Evolutionary conservation across 1,139 yeast species (phyloP), one percentile per base, ranked within the genome.

Genomic region (Pichia sp.): DNA sequence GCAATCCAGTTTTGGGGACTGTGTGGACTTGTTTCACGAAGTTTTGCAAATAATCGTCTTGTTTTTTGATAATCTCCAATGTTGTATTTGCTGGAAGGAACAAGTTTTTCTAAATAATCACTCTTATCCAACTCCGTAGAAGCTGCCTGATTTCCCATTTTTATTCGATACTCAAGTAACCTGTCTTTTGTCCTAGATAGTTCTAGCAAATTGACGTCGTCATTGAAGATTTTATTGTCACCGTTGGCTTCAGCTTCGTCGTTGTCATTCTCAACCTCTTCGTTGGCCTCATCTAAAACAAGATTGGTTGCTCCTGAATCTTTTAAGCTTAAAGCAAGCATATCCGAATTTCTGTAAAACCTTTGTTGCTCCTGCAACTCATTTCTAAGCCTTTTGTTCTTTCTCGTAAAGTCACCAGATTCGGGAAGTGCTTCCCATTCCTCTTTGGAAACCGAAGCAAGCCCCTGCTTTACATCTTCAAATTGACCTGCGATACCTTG

Each of bases 351-450:
- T 13, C 96, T 90, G 67, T 90, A 92, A 45, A 80, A 80, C 55
- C 97, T 72, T 61, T 84, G 84, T 56, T 81, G 82, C 64, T 75
- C 80, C 63, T 85, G 87, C 51, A 81, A 80, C 54, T 84, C 76
- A 48, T 83, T 69, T 51, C 97, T 73, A 51, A 79, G 73, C 54
- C 98, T 73, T 64, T 90, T 90, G 67, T 90, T 90, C 57, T 82
- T 74, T 62, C 85, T 78, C 0, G 99, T 93, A 62, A 88, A 74
- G 70, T 93, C 99, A 1, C 90, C 89, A 0, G 90, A 95, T 59
- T 90, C 97, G 0, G 99, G 98, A 5, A 93, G 67, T 59, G 74
- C 76, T 3, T 80, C 78, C 99, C 99, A 93, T 64, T 92, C 85
- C 2, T 81, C 86, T 23, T 75, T 80, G 1, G 88, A 75, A 0